Evolutionary conservation across 352 stramenopile species (phyloP).

Genomic region (Phytophthora tubulina): DNA sequence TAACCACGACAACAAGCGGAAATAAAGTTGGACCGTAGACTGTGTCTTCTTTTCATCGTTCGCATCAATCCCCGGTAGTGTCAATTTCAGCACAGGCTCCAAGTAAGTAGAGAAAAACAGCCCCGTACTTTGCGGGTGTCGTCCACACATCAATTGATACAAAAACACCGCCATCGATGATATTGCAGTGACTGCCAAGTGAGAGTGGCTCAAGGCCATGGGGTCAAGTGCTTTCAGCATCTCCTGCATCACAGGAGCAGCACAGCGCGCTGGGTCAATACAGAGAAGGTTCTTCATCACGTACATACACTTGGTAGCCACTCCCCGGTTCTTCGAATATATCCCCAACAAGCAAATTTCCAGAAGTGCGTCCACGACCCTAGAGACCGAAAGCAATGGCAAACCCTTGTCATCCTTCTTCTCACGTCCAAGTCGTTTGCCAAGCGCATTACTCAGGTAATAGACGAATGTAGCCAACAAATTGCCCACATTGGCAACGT

Average conservation of each 20-base stretch:
- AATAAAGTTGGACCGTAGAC: conserved; percentile 74
- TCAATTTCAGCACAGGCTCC: conserved; percentile 64
- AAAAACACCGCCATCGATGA: conserved; percentile 70
- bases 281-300: conserved; percentile 74
- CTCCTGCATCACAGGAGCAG: conserved; percentile 63
- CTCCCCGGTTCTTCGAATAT: conserved; percentile 75
- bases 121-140: conserved; percentile 50
- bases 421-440: conserved; percentile 62
- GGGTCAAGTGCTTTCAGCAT: conserved; percentile 79
- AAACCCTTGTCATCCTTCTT: conserved; percentile 43
- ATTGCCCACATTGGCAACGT: conserved; percentile 67
- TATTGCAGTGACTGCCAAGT: conserved; percentile 77
- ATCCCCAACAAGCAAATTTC: conserved; percentile 73
- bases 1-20: conserved; percentile 72
- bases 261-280: conserved; percentile 56
- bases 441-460: conserved; percentile 61
- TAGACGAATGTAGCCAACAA: conserved; percentile 64
- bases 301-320: conserved; percentile 77
- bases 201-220: conserved; percentile 73
- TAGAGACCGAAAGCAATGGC: conserved; percentile 40
- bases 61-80: conserved; percentile 75
- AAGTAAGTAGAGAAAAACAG: conserved; percentile 72
- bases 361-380: conserved; percentile 60
- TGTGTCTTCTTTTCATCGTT: conserved; percentile 85
- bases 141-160: conserved; percentile 71